Base-by-base conservation (phyloP, 2,329 filamentous ascomycete genomes). In the Penicillium sclerotiorum region DNA sequence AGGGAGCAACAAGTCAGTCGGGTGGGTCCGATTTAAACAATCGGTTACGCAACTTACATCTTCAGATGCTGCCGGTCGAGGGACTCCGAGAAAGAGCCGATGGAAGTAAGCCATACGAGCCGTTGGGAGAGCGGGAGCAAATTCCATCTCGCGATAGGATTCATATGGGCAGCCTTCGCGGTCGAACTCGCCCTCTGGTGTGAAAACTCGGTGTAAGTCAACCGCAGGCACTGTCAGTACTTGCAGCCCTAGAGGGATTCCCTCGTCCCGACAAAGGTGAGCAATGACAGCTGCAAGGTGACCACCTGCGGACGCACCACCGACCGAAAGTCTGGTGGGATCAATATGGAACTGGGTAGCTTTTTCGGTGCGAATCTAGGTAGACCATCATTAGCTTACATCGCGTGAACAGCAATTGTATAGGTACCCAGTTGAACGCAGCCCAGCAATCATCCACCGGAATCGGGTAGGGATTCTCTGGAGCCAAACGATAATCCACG, bases 401-500 rank as follows among this genome's bases (percentile, higher is more conserved):
- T n/a, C 15, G 30, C 5, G 9, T 1, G 9, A n/a, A 9, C 13
- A 13, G 8, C 11, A 8, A 6, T 15, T 22, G 43, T 27, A 11
- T n/a, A 1, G 61, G 43, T 49, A 72, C 68, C 71, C 70, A 74
- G 27, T 71, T 67, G 35, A 74, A 68, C 8, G 70, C 72, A 1
- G 59, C 39, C 69, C 69, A 74, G 52, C 70, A 70, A 56, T 75
- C 71, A 9, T 74, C 63, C 15, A 73, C 58, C 0, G 69, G 63
- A 27, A 68, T 65, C 0, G 73, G 72, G 52, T 67, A 73, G 17
- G 55, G 64, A 52, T 70, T 47, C 53, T 75, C 72, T 6, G 71
- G 72, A 2, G 72, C 68, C 30, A 74, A 60, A 23, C 71, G 67
- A 48, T 77, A 76, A 49, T 75, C 73, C 20, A 77, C 70, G 52